Evolutionary conservation across 768 basidiomycete genomes (phyloP).

Genomic region (Mycena indigotica): DNA sequence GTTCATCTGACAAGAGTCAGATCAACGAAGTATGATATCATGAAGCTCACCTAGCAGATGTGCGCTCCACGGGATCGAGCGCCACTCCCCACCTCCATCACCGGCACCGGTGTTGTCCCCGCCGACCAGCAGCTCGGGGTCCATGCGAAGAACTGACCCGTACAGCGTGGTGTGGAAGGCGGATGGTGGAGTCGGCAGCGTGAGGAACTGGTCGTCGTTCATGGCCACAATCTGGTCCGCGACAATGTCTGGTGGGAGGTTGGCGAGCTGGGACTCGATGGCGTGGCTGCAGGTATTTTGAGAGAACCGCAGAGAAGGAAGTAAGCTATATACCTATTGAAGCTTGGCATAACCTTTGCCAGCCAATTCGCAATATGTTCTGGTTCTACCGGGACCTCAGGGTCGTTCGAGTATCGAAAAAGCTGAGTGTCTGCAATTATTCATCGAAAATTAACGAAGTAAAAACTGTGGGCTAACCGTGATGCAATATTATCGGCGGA

Average conservation of each 20-base stretch:
- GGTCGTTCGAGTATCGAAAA: conserved; percentile 17
- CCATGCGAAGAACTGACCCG: conserved; percentile 41
- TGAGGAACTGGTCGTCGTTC: conserved; percentile 47
- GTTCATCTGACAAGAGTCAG: conserved; percentile 18
- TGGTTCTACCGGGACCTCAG: background rate
- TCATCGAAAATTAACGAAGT: background rate
- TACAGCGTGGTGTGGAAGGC: conserved; percentile 39
- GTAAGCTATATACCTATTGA: conserved; percentile 33
- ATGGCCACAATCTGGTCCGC: conserved; percentile 31
- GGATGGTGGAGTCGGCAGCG: conserved; percentile 28
- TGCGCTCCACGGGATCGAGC: conserved; percentile 38
- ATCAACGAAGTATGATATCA: background rate
- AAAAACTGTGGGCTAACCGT: conserved; percentile 10
- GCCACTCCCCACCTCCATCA: conserved; percentile 38
- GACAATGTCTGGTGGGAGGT: conserved; percentile 29
- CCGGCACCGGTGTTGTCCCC: conserved; percentile 22
- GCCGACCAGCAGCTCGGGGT: conserved; percentile 33
- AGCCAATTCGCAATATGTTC: conserved; percentile 12
- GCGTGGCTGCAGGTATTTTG: conserved; percentile 30
- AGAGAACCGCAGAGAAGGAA: background rate
- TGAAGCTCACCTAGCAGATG: conserved; percentile 29
- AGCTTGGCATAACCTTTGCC: conserved; percentile 23
- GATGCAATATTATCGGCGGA: conserved; percentile 30
- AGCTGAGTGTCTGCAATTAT: conserved; percentile 15
- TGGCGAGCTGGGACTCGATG: conserved; percentile 36